Evolutionary conservation across 805 yeast genomes (phyloP).

Genomic region (Candida piceae): DNA sequence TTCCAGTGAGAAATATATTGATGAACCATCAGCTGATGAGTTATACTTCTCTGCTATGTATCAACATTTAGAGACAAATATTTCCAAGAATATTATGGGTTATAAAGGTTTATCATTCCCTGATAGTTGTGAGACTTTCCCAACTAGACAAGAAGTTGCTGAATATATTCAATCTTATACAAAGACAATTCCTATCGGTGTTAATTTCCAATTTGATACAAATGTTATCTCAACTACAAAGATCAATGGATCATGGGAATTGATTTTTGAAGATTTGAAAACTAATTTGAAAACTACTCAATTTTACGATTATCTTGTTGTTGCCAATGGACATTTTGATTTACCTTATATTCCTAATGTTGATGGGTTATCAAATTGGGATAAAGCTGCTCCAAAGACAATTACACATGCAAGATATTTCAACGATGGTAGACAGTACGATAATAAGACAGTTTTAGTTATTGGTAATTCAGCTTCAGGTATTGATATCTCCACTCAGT

Average conservation of each 20-base stretch:
- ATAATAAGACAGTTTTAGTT: conserved; percentile 31
- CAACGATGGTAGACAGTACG: conserved; percentile 28
- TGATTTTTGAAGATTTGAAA: conserved; percentile 9
- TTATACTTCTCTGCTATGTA: conserved; percentile 33
- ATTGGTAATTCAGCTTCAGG: conserved; percentile 63
- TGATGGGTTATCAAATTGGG: conserved; percentile 35
- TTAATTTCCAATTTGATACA: conserved; percentile 33
- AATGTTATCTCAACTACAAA: conserved; percentile 38
- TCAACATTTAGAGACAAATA: conserved; percentile 31
- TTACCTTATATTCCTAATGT: conserved; percentile 41
- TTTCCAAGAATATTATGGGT: conserved; percentile 28
- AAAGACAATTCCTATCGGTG: conserved; percentile 34
- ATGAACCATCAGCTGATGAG: too few species aligned
- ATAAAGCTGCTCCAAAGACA: conserved; percentile 24
- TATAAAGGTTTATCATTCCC: conserved; percentile 29
- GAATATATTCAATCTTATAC: conserved; percentile 57
- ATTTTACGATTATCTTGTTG: conserved; percentile 33
- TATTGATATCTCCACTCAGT: conserved; percentile 44
- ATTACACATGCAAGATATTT: conserved; percentile 44
- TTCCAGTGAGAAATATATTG: conserved; percentile 12
- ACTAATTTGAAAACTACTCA: background rate
- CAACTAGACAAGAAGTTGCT: conserved; percentile 55
- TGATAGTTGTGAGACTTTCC: conserved; percentile 44
- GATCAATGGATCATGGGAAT: conserved; percentile 24
- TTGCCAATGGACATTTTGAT: conserved; percentile 46